Conservation (phyloP, 331 rosid genomes). For the Dryas integrifolia region DNA sequence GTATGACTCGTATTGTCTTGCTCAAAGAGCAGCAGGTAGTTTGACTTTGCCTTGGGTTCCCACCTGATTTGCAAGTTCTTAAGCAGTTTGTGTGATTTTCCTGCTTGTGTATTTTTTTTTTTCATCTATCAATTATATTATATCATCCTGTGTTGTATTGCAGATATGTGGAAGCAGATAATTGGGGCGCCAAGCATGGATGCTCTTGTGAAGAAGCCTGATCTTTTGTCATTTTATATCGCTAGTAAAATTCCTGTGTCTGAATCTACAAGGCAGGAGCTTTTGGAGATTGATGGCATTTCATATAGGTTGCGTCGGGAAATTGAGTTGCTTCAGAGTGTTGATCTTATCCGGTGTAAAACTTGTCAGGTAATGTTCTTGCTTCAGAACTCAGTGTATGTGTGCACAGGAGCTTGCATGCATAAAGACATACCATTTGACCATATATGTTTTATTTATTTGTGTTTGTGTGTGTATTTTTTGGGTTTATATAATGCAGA, state of each 20-base stretch:
- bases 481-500: conserved; percentile 41
- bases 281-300: conserved; percentile 75
- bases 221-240: conserved; percentile 63
- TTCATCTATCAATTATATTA: conserved; percentile 1
- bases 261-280: conserved; percentile 84
- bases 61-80: not conserved
- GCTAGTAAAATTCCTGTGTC: conserved; percentile 92
- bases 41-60: conserved; percentile 27
- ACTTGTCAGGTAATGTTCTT: conserved; percentile 54
- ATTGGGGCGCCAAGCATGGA: conserved; percentile 68
- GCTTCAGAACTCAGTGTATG: conserved; percentile 4
- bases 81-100: conserved; percentile 1
- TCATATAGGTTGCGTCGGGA: conserved; percentile 77
- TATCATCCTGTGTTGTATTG: conserved; percentile 4
- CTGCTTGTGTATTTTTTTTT: not conserved
- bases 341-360: conserved; percentile 69
- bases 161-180: conserved; percentile 87
- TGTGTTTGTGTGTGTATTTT: not conserved
- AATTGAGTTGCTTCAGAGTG: conserved; percentile 70
- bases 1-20: conserved; percentile 84
- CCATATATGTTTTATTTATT: not conserved
- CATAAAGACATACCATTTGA: not conserved
- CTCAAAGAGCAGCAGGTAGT: conserved; percentile 80
- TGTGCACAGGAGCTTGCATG: not conserved
- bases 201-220: conserved; percentile 67